Evolutionary conservation across 169 alveolate genomes (phyloP).

Genomic region (Plasmodium vivax): DNA sequence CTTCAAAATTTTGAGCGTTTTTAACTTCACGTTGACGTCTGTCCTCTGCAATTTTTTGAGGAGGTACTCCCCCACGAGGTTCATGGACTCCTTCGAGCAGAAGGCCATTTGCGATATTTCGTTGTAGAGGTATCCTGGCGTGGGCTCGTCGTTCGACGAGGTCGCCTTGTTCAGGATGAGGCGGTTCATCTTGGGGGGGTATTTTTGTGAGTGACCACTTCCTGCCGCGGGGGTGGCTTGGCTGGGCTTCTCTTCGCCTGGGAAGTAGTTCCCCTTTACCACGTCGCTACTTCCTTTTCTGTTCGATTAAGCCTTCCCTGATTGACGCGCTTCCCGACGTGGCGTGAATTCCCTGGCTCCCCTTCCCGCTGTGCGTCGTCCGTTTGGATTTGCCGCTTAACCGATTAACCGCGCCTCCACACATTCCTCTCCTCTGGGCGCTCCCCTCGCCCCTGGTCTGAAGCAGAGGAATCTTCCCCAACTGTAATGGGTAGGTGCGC

Average conservation of each 20-base stretch:
- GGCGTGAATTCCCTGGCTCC: neutral
- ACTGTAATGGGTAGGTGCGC: neutral
- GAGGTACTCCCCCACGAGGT: constrained; percentile 78
- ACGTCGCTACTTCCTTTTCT: neutral
- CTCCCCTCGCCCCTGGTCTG: neutral
- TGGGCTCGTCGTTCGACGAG: constrained; percentile 82
- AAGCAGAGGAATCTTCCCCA: neutral
- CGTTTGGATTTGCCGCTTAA: neutral
- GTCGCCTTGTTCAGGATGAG: constrained; percentile 78
- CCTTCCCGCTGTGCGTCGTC: neutral
- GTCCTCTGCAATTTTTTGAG: constrained; percentile 78
- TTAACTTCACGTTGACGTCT: constrained; percentile 80
- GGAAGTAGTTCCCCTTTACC: neutral
- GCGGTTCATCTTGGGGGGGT: constrained; percentile 29
- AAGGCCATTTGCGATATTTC: constrained; percentile 80
- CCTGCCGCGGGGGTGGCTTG: neutral
- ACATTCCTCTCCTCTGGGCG: neutral
- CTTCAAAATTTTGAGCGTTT: constrained; percentile 81
- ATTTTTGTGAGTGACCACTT: neutral
- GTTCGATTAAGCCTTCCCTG: neutral
- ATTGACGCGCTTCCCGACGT: no score
- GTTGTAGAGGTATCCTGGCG: constrained; percentile 84
- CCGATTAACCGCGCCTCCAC: neutral
- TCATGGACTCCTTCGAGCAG: constrained; percentile 66
- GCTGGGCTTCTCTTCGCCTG: neutral